Evolutionary conservation across 176 grass and related monocot genomes (phyloP), one percentile per base, ranked within the genome.

Genomic region (Poa annua): DNA sequence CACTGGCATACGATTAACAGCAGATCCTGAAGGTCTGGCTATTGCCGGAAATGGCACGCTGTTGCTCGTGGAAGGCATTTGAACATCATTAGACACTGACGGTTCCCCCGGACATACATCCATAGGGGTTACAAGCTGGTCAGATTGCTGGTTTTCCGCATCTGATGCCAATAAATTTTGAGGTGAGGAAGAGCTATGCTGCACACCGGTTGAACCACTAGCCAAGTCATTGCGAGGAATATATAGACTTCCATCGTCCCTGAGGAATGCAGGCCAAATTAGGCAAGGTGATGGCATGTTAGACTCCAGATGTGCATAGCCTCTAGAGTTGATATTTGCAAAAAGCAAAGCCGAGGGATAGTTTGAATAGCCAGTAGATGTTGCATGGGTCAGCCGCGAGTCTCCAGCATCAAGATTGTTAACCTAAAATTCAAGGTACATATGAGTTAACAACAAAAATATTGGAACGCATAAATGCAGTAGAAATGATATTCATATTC

Each of bases 361-460:
- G 85, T 94, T 92, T 60, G 92, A 87, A 87, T 94, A 99, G 60
- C 97, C 97, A 83, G 93, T 92, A 70, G 97, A 96, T 76, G 85
- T 99, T 29, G 97, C 97, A 56, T 81, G 87, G 45, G 91, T 99
- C 87, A 99, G 84, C 2, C 86, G 88, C 24, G 93, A 89, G 55
- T 99, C 93, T 21, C 89, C 86, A 34, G 91, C 94, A 69, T 99
- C 93, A 85, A 99, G 88, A 88, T 94, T 93, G 81, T 99, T 96
- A 81, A 99, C 97, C 97, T 99, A 89, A 79, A 90, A 90, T 80
- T 70, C 13, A 84, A 87, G 42, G 20, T 72, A 21, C 44, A n/a
- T 20, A 17, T 78, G 32, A 91, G 85, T 78, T 74, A 84, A 79
- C n/a, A 52, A 64, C 70, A 69, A 69, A 80, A 7, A 35, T 80